Base-by-base conservation (phyloP, 208 protist genomes). In the Wallacemonas collosoma region DNA sequence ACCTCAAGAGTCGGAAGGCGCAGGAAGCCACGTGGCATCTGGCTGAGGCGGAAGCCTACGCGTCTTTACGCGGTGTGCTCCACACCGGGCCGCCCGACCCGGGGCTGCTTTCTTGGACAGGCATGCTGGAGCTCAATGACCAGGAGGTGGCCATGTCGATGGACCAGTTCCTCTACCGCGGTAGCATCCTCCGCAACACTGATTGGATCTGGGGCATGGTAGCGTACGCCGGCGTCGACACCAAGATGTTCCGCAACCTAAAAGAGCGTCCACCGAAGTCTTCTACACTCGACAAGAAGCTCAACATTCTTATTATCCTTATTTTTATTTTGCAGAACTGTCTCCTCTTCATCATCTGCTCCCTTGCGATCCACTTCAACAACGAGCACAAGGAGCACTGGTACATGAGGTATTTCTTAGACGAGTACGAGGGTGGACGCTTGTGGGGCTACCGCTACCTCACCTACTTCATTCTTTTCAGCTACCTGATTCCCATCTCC, bases 191-290 rank as follows among this genome's bases (percentile, higher is more conserved):
- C 41, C 86, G 87, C 66, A 98, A 98, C 77, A 98, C 96, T 39
- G 82, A 96, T 47, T 98, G 92, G 85, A 75, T 96, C 9, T 97
- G 95, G 84, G 95, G 93, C 45, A 85, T 98, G 68, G 93, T 98
- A n/a, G 77, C 89, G 50, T 99, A 97, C 76, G 93, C 97, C 1
- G 93, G 97, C 44, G 70, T 85, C 8, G 87, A 98, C 72, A 98
- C 95, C 0, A 98, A 98, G 70, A 86, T 98, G 80, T 91, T 97
- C 53, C 86, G 81, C 47, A 98, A 98, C 67, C 75, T 96, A 47
- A 92, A 94, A 77, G 83, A 91, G 75, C 80, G 83, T 54, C 83
- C 86, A 41, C 79, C 81, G n/a, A 97, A 97, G 81, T 87, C 81
- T n/a, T 95, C 91, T n/a, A 90, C 85, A 68, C 81, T 98, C 4